Evolutionary conservation across 1,284 basidiomycete species (phyloP), one percentile per base, ranked within the genome.

Genomic region (Violaceomyces palustris): DNA sequence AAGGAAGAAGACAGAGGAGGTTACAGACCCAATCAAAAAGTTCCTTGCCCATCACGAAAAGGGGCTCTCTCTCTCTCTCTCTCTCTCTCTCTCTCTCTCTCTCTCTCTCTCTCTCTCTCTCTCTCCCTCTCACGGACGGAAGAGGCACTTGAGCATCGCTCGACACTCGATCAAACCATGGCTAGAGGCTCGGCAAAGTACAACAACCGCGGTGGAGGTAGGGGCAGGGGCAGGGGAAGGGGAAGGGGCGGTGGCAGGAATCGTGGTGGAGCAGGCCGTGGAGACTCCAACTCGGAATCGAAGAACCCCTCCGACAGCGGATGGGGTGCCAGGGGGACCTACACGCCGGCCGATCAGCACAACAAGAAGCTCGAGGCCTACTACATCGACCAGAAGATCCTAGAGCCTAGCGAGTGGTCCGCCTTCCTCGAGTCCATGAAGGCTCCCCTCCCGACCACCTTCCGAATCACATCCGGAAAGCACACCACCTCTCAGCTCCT

Each of bases 371-470:
- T 63, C 34, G 68, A 72, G 38, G 57, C 68, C 19, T 71, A 72
- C 60, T 71, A 72, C 47, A 41, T 59, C 42, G 69, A 64, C 43
- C 69, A 72, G 38, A 50, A 52, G 27, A 71, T 72, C 32, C 39
- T 72, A 31, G 51, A 60, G 25, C 38, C 47, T 14, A 62, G 61
- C 27, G 88, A 97, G 74, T 97, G 90, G 88, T 79, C 83, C 3
- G 42, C 62, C 0, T 88, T 96, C 62, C 76, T 93, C 66, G 78
- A 81, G 7, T 74, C 80, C 0, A 74, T 94, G 55, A 80, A 82
- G 35, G 77, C 78, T 24, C 86, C 88, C 27, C 77, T 98, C 25
- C 94, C 94, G 1, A 93, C 89, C 1, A 96, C 93, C 0, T 98
- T 98, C 75, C 81, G 94, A 32, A 85, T 99, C 18, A 86, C 91